Evolutionary conservation across 768 basidiomycete species (phyloP), one percentile per base, ranked within the genome.

Genomic region (Collybia sp.): DNA sequence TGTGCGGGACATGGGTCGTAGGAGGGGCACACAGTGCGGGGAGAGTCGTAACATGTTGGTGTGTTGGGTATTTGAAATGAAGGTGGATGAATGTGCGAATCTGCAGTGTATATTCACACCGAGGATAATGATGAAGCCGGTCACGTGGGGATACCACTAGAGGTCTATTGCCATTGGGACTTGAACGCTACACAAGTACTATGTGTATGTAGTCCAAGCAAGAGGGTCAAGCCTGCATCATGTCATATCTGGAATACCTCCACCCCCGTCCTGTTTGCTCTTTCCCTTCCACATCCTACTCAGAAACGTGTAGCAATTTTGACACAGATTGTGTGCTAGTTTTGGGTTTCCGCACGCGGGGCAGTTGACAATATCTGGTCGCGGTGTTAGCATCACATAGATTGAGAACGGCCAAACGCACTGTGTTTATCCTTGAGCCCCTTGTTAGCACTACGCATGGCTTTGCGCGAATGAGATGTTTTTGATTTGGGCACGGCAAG

Each of bases 401-500:
- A 18, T 16, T 31, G 25, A 40, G 37, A 43, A 18, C 40, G 34
- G 33, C 33, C 15, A 44, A 11, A 66, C 82, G 50, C 58, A 93
- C 95, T 93, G 49, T 83, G 83, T 64, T 92, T 94, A 66, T 97
- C 93, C 64, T 93, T 91, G 57, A 96, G 68, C 1, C 93, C 93
- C 65, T 98, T 98, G 66, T 93, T 93, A 12, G 93, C 87, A 51
- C 82, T 83, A 35, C 94, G 77, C 93, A 95, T 95, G n/a, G 85
- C 78, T 65, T 98, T 98, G 43, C 89, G 76, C 16, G 91, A 93
- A 67, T 97, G 93, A 0, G 93, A 93, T 10, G 83, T 77, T 68
- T 94, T 94, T 63, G 85, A 87, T 69, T 97, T 97, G 18, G 95
- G 95, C 1, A 95, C 95, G 18, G 93, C 93, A 36, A 93, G 79